A percentile compares a stretch with the other conserved stretches of the same genome.
Conservation (phyloP, 371 early-diverging fungal species). For the Capillidium heterosporum region DNA sequence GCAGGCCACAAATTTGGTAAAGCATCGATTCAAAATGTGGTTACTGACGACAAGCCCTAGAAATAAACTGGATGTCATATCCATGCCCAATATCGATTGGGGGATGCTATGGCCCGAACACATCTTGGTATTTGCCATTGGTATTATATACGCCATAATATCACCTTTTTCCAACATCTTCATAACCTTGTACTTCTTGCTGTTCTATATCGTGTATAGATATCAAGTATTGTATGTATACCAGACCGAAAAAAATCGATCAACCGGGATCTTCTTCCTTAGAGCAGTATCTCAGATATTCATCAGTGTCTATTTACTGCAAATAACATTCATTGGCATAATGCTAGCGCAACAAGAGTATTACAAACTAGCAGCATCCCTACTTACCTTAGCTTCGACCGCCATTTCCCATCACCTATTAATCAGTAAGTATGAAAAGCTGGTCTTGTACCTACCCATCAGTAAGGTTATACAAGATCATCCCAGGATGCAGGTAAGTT, state of each 20-base stretch:
- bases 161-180: slow-evolving; percentile 33
- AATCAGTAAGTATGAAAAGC: background rate
- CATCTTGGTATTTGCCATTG: background rate
- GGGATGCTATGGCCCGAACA: background rate
- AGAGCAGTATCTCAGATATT: background rate
- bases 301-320: background rate
- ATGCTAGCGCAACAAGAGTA: background rate
- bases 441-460: background rate
- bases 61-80: background rate
- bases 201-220: slow-evolving; percentile 27
- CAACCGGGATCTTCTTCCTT: background rate
- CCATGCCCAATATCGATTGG: background rate
- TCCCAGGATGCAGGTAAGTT: too few relatives aligned
- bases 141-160: slow-evolving; percentile 23
- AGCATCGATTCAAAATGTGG: background rate
- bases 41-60: background rate
- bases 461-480: background rate
- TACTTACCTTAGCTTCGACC: background rate
- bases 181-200: slow-evolving; percentile 27
- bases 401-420: background rate
- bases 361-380: too few relatives aligned
- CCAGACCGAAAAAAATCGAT: slow-evolving; percentile 9
- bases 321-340: background rate
- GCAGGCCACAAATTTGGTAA: slow-evolving; percentile 30
- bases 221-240: slow-evolving; percentile 29